A percentile compares a stretch with the other conserved stretches of the same genome.
These are phyloP conservation scores for Macroventuria anomochaeta DNA, from an alignment of 2,329 filamentous ascomycete genomes.

Conservation along the genomic window DNA sequence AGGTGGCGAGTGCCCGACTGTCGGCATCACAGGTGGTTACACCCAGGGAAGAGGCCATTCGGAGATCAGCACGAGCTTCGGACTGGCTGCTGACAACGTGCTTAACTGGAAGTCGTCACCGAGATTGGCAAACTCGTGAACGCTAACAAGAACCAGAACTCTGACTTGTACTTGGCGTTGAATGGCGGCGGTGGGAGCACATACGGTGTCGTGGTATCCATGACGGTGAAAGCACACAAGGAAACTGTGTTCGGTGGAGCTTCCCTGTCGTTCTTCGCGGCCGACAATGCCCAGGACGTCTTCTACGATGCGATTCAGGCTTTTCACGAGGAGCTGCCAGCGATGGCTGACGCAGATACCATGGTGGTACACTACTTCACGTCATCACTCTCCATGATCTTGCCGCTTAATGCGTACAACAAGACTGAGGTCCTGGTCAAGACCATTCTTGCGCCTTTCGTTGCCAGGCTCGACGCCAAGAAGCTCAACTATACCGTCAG, in stretches of 20 bases:
- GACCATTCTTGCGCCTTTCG: slow-evolving; percentile 26
- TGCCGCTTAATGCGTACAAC: slow-evolving; percentile 31
- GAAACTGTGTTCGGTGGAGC: slow-evolving; percentile 25
- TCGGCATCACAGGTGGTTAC: slow-evolving; percentile 52
- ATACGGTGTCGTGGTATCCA: slow-evolving; percentile 32
- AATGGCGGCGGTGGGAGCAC: slow-evolving; percentile 38
- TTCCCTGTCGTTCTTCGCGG: slow-evolving; percentile 20
- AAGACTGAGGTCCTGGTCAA: slow-evolving; percentile 21
- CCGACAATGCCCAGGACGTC: slow-evolving; percentile 16
- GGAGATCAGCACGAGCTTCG: slow-evolving; percentile 55
- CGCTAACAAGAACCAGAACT: slow-evolving; percentile 23
- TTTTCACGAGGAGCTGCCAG: slow-evolving; percentile 28
- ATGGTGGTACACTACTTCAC: slow-evolving; percentile 28
- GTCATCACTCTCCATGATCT: slow-evolving; percentile 23
- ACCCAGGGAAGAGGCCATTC: slow-evolving; percentile 55
- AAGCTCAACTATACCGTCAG: slow-evolving; percentile 21
- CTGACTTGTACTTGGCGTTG: slow-evolving; percentile 39
- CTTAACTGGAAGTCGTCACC: slow-evolving; percentile 33
- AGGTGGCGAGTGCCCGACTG: slow-evolving; percentile 46
- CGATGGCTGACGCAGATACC: slow-evolving; percentile 28
- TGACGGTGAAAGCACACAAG: slow-evolving; percentile 31
- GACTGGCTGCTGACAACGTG: slow-evolving; percentile 36
- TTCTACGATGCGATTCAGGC: slow-evolving; percentile 29
- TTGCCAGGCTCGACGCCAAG: slow-evolving; percentile 19
- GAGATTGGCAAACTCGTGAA: slow-evolving; percentile 27